Percentiles rank a stretch among this genome's conserved stretches.
Conservation (phyloP, 257 asterid genomes). For the Plectranthus barbatus region DNA sequence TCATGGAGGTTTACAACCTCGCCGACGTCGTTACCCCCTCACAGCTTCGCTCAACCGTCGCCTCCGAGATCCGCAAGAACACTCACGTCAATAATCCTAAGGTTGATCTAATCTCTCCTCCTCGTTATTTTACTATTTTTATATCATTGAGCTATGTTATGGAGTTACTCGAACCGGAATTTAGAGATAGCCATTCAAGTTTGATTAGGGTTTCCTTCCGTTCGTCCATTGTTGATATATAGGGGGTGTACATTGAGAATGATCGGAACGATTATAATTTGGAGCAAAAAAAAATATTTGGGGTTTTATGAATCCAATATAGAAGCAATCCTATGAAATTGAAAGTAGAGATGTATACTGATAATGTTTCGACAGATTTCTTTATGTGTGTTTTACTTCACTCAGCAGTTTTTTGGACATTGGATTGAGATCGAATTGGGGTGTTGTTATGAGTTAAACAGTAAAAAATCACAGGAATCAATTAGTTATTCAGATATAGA, state of each 20-base stretch:
- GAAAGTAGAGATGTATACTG: background rate
- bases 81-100: slow-evolving; percentile 61
- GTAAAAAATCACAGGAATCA: background rate
- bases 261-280: too few relatives aligned
- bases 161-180: background rate
- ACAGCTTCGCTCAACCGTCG: slow-evolving; percentile 62
- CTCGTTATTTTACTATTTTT: background rate
- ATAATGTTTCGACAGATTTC: background rate
- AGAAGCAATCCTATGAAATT: background rate
- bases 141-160: background rate
- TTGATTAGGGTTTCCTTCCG: background rate
- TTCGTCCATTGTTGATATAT: background rate
- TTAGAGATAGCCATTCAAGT: background rate
- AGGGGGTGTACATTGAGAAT: background rate
- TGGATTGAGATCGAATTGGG: background rate
- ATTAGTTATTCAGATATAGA: background rate
- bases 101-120: slow-evolving; percentile 32
- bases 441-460: background rate
- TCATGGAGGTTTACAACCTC: slow-evolving; percentile 69
- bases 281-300: too few relatives aligned
- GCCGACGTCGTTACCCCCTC: slow-evolving; percentile 65
- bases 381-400: background rate
- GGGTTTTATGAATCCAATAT: background rate
- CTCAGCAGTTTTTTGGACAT: background rate
- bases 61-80: slow-evolving; percentile 67